Conservation (phyloP, 2,329 filamentous ascomycete genomes). For the Penicillium rolfsii region DNA sequence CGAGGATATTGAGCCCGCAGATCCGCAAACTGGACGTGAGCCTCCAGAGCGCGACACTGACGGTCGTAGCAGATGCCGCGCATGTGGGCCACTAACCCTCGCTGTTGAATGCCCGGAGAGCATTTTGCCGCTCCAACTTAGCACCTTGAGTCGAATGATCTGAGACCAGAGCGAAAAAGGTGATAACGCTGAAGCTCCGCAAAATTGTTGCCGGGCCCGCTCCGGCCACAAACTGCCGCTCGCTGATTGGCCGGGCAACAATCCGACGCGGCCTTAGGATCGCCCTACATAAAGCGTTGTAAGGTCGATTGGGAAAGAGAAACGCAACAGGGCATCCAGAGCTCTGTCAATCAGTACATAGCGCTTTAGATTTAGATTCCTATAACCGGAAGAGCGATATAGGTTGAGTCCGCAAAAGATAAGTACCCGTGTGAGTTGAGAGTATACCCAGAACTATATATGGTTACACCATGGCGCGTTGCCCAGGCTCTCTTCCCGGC, state of each 20-base stretch:
- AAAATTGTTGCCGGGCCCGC: slow-evolving; percentile 37
- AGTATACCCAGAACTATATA: too few species aligned
- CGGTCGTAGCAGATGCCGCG: slow-evolving; percentile 32
- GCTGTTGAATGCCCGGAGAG: slow-evolving; percentile 38
- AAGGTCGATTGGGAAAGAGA: neutral
- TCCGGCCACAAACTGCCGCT: slow-evolving; percentile 29
- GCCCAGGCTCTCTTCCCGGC: too few species aligned
- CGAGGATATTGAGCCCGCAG: slow-evolving; percentile 25
- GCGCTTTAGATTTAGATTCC: too few species aligned
- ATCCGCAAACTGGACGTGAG: slow-evolving; percentile 33
- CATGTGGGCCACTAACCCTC: slow-evolving; percentile 34
- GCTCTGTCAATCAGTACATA: neutral
- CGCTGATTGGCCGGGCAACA: slow-evolving; percentile 32
- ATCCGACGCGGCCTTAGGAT: neutral
- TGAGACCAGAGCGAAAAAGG: slow-evolving; percentile 23
- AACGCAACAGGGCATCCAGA: neutral
- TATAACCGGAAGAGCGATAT: too few species aligned
- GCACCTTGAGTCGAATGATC: slow-evolving; percentile 8
- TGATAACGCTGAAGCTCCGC: slow-evolving; percentile 20
- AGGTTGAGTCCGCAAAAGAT: too few species aligned
- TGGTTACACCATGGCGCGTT: too few species aligned
- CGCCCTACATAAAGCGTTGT: neutral
- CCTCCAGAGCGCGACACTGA: slow-evolving; percentile 24
- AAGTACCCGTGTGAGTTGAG: too few species aligned
- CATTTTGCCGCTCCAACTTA: slow-evolving; percentile 36